Evolutionary conservation across 306 rosid genomes (phyloP), one percentile per base, ranked within the genome.

Genomic region (Ormosia emarginata): DNA sequence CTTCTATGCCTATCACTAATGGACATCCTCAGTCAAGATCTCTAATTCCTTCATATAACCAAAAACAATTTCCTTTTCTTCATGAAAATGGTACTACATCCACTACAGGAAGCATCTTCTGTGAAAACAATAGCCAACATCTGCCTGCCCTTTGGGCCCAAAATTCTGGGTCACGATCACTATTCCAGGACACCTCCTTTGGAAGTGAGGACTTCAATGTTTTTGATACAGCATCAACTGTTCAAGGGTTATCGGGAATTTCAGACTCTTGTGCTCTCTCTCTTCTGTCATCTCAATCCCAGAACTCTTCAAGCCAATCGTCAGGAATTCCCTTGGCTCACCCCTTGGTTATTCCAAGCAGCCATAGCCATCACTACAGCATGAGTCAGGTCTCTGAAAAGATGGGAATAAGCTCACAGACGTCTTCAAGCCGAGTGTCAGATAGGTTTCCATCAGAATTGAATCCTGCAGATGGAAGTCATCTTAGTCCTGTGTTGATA

Each of bases 241-340:
- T 85, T 59, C 92, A 83, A 55, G 93, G 86, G 67, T 64, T 91
- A 39, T 87, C 91, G 15, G 90, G 93, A 69, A 79, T 87, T 62
- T 83, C 91, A 36, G 92, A 86, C 86, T 79, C 98, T 36, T 88
- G 90, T 91, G 98, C 95, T 93, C 97, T 84, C 98, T 94, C 98
- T 94, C 97, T 93, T 94, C 98, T 94, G 98, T 93, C 98, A 93
- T 85, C 97, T 68, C 97, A 91, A 55, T 87, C 97, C 66, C 94
- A 86, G 46, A 92, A 84, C 86, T 89, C 94, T 63, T 82, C 93
- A 69, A 86, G 87, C 86, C 92, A 89, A 57, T 83, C 87, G 2
- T 74, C 92, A 0, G 97, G 91, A 88, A 88, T 90, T 84, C 91
- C 90, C 75, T 58, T 90, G 37, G 87, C 81, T 77, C 78, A 79